Conservation (phyloP, 1,284 basidiomycete genomes). For the Ganoderma lingzhi region DNA sequence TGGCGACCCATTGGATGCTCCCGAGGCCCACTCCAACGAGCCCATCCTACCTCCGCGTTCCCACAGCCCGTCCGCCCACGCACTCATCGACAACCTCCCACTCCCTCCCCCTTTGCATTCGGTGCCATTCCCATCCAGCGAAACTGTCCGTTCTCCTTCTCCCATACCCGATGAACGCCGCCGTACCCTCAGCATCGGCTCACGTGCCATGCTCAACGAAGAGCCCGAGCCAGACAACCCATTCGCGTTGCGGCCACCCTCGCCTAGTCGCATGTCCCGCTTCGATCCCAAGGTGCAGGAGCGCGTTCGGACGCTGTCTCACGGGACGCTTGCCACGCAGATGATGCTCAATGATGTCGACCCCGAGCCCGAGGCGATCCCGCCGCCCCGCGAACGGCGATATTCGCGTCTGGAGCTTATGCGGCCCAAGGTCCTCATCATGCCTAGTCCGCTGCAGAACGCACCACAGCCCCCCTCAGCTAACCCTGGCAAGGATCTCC, state of each 20-base stretch:
- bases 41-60: slow-evolving; percentile 48
- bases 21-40: slow-evolving; percentile 34
- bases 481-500: slow-evolving; percentile 39
- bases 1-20: slow-evolving; percentile 63
- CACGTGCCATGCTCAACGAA: slow-evolving; percentile 50
- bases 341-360: slow-evolving; percentile 65
- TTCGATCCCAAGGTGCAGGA: slow-evolving; percentile 74
- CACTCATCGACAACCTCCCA: slow-evolving; percentile 54
- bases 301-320: slow-evolving; percentile 70
- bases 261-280: slow-evolving; percentile 64
- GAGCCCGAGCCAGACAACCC: slow-evolving; percentile 19
- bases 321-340: slow-evolving; percentile 70
- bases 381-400: slow-evolving; percentile 53
- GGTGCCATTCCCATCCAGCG: slow-evolving; percentile 68
- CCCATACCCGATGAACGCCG: slow-evolving; percentile 48
- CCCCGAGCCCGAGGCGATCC: slow-evolving; percentile 27
- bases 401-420: slow-evolving; percentile 79
- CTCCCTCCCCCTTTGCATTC: slow-evolving; percentile 54
- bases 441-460: slow-evolving; percentile 83
- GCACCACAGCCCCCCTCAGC: slow-evolving; percentile 40
- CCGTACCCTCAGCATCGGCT: slow-evolving; percentile 55
- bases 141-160: slow-evolving; percentile 61
- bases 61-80: slow-evolving; percentile 56
- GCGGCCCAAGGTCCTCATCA: slow-evolving; percentile 83
- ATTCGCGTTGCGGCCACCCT: slow-evolving; percentile 56